Percentiles rank a stretch among this genome's conserved stretches.
phyloP scores from a whole-genome alignment of 176 grass and related monocot species.

The Bolboschoenus planiculmis region DNA sequence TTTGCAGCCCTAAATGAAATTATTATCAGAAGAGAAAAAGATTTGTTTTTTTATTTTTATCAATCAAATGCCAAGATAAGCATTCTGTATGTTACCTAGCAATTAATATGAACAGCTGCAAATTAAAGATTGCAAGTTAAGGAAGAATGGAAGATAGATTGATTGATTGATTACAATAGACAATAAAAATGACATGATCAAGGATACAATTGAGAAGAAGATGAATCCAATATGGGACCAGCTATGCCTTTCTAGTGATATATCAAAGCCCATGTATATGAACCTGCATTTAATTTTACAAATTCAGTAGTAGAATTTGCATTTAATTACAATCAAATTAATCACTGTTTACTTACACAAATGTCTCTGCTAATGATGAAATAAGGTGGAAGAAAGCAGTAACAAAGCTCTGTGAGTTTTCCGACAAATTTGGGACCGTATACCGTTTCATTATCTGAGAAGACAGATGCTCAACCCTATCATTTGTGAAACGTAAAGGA shows the following conservation, averaged over 20 bases:
- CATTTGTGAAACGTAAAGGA: neutral
- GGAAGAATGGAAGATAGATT: slow-evolving; percentile 34
- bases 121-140: slow-evolving; percentile 27
- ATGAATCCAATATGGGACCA: slow-evolving; percentile 94
- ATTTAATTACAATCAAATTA: slow-evolving; percentile 10
- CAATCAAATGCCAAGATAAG: neutral
- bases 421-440: slow-evolving; percentile 71
- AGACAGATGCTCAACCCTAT: slow-evolving; percentile 21
- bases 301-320: slow-evolving; percentile 9
- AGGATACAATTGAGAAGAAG: slow-evolving; percentile 99
- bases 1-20: slow-evolving; percentile 80
- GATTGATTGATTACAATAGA: slow-evolving; percentile 8
- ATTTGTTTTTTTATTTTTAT: neutral
- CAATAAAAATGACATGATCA: slow-evolving; percentile 1
- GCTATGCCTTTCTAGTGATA: slow-evolving; percentile 79
- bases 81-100: slow-evolving; percentile 57
- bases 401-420: slow-evolving; percentile 69
- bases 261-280: slow-evolving; percentile 99
- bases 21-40: neutral
- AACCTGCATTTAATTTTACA: slow-evolving; percentile 48
- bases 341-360: slow-evolving; percentile 55
- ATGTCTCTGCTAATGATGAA: slow-evolving; percentile 89
- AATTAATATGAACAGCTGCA: slow-evolving; percentile 74
- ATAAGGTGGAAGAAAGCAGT: slow-evolving; percentile 79
- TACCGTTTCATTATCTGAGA: slow-evolving; percentile 89